These are phyloP conservation scores for Centaurea solstitialis DNA, from an alignment of 129 eudicot genomes.

Conservation along the genomic window DNA sequence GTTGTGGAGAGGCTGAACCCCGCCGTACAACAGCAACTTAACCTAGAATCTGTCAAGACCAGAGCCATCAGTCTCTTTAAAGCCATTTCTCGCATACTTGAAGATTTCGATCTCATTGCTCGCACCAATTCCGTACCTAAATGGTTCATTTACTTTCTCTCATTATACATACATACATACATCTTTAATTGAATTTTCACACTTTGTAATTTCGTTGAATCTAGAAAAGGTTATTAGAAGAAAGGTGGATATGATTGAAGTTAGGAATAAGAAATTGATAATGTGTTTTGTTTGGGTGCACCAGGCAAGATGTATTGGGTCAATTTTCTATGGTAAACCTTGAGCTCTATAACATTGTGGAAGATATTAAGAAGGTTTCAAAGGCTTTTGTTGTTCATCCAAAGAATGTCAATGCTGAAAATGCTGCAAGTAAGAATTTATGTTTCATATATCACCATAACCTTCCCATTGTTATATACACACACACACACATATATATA, in stretches of 20 bases:
- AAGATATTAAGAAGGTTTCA: slow-evolving; percentile 92
- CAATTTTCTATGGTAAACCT: slow-evolving; percentile 98
- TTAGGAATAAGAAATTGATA: too few relatives aligned
- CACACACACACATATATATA: too few relatives aligned
- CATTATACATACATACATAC: neutral
- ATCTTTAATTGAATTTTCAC: neutral
- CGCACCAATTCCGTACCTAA: slow-evolving; percentile 76
- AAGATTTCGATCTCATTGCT: slow-evolving; percentile 65
- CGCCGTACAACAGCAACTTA: slow-evolving; percentile 79
- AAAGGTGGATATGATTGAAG: neutral
- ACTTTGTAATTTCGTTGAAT: neutral
- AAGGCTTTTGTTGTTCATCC: slow-evolving; percentile 97
- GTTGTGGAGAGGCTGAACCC: slow-evolving; percentile 70
- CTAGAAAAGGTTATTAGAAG: neutral
- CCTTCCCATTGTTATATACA: neutral
- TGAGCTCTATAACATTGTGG: slow-evolving; percentile 87
- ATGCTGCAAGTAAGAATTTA: slow-evolving; percentile 71
- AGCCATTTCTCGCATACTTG: slow-evolving; percentile 87
- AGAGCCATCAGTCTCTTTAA: slow-evolving; percentile 81
- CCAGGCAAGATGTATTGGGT: slow-evolving; percentile 84
- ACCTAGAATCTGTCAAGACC: slow-evolving; percentile 78
- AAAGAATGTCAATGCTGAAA: slow-evolving; percentile 87
- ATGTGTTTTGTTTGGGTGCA: neutral
- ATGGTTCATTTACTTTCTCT: slow-evolving; percentile 56
- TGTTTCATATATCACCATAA: neutral